Base-by-base conservation (phyloP, 108 stramenopile species). In the Pseudonitzschia multiseries region DNA sequence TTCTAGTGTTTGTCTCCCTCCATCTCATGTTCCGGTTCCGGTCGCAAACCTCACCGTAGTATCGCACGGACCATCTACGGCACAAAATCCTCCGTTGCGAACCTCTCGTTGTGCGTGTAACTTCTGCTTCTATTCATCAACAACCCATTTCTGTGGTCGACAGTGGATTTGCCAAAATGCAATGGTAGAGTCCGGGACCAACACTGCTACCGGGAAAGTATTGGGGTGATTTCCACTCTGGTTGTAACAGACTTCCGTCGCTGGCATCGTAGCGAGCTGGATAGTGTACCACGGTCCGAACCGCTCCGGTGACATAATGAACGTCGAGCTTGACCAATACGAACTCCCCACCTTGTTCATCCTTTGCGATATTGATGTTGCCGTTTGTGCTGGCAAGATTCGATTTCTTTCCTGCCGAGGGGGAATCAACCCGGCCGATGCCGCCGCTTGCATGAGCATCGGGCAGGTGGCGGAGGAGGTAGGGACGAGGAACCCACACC, bases 221-320 rank as follows among this genome's bases (percentile, higher is more conserved):
- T 10, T 18, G 4, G 17, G 14, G 17, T 13, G 18, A 36, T 33
- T n/a, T 31, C 61, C 36, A 41, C 12, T 13, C 20, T 17, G 61
- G 40, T n/a, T 41, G 40, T 17, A 62, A 15, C 40, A 62, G 46
- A 14, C 17, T 41, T 31, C 26, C 61, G 18, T 28, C 33, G 32
- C 36, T 24, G 54, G 13, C 13, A 24, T 56, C 10, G 26, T 56
- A 56, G 24, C 10, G 9, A 26, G 26, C 54, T 26, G 82, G 85
- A 66, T 86, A 80, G 62, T 84, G 60, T 73, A 84, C 54, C 29
- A 72, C 54, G 4, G 81, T 84, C 59, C 84, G 84, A 28, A 84
- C 52, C 1, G 83, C 80, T 67, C 64, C 86, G 6, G 83, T 84
- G 21, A 70, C 79, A 46, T 71, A 84, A 64, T 87, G 82, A 63